Evolutionary conservation across 164 flowering plant genomes (phyloP).

Genomic region (Nelumbo lutea): DNA sequence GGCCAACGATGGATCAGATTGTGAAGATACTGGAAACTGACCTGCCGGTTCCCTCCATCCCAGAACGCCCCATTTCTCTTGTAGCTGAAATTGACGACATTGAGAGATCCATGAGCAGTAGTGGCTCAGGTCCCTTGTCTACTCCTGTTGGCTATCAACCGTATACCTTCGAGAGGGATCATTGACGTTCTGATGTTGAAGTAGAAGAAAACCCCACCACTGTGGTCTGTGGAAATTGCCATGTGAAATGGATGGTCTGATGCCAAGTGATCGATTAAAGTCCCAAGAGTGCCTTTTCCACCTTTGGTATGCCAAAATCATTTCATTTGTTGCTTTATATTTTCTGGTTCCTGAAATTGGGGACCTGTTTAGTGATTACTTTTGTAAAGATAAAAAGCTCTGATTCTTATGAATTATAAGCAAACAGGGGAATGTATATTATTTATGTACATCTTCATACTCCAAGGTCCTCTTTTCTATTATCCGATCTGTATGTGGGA

Average conservation of each 20-base stretch:
- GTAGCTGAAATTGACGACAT: conserved; percentile 49
- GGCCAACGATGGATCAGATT: conserved; percentile 92
- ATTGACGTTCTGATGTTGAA: conserved; percentile 1
- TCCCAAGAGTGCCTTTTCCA: not conserved
- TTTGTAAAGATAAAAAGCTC: conserved; percentile 1
- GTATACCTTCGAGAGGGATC: conserved; percentile 20
- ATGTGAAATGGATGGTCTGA: not conserved
- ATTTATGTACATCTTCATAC: no score
- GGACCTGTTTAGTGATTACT: not conserved
- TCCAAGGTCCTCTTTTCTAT: no score
- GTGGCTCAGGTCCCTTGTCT: conserved; percentile 52
- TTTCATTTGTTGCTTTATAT: not conserved
- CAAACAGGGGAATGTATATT: not conserved
- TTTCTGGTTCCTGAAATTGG: conserved; percentile 3
- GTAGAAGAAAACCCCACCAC: not conserved
- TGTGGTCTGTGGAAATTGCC: not conserved
- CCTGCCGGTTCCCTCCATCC: conserved; percentile 55
- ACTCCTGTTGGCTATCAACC: conserved; percentile 55
- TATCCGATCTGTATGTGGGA: no score
- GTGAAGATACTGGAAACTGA: conserved; percentile 78
- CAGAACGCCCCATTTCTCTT: conserved; percentile 64
- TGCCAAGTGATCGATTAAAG: not conserved
- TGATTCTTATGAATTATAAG: not conserved
- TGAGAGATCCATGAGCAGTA: conserved; percentile 56
- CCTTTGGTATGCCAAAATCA: conserved; percentile 2